Evolutionary conservation across 2,329 filamentous ascomycete species (phyloP), one percentile per base, ranked within the genome.

Genomic region (Hypoxylon rubiginosum): DNA sequence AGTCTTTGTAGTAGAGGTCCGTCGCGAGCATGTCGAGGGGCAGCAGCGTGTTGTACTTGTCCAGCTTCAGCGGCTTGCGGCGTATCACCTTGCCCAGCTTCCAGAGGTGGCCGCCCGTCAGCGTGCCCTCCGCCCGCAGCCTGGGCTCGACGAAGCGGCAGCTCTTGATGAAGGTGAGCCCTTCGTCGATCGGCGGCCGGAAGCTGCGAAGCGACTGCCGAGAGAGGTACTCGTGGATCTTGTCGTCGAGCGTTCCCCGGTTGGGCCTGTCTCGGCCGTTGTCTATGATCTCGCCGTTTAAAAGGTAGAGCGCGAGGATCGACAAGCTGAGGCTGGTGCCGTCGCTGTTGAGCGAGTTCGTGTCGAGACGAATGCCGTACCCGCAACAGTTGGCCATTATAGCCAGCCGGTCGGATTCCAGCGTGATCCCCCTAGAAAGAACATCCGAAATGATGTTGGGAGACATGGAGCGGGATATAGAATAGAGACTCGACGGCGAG

Each of bases 281-380:
- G 34, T 75, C 72, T 45, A 76, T 66, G 43, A 76, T 72, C 68
- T 76, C 74, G 58, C 74, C 74, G 51, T 76, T 76, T 13, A 76
- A 58, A 5, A 76, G 68, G 49, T 71, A 76, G 3, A 75, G 59
- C 15, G 73, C 66, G 17, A 76, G 66, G 52, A 75, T 69, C 1
- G 70, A 72, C 1, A 76, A 41, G 46, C 73, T 75, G 48, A 76
- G 61, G 60, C 74, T 76, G 36, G 58, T 58, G 51, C 67, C 49
- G 17, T 62, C 19, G 41, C 30, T 63, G 36, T 73, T 72, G 11
- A 74, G 67, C 3, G 66, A 55, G 15, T 52, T 43, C 2, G 73
- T 73, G 41, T 73, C 62, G 17, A 76, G 73, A 3, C 74, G 74
- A 10, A 69, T 71, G 17, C 51, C 60, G 48, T 75, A 75, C 10